A percentile compares a stretch with the other conserved stretches of the same genome.
These are phyloP conservation scores for Chytriomyces hyalinus DNA, from an alignment of 192 early-diverging fungal species.

Conservation along the genomic window DNA sequence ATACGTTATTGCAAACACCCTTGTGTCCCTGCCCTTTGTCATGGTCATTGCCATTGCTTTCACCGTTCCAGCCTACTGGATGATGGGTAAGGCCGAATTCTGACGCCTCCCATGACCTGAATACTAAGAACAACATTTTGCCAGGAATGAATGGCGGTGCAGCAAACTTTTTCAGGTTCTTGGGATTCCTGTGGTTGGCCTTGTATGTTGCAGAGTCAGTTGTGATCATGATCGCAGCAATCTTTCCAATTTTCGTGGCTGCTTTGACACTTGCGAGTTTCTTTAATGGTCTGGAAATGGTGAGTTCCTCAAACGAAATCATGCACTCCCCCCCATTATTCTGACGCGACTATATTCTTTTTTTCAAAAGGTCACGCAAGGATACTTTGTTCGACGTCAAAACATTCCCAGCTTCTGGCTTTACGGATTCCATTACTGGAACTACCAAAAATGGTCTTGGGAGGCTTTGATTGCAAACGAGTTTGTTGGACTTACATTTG, in stretches of 20 bases:
- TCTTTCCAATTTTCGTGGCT: constrained; percentile 50
- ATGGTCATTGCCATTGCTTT: constrained; percentile 38
- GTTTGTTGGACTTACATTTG: constrained; percentile 27
- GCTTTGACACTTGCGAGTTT: constrained; percentile 40
- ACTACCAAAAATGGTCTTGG: constrained; percentile 40
- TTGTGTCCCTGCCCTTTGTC: constrained; percentile 43
- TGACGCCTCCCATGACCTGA: not conserved
- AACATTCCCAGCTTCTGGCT: constrained; percentile 40
- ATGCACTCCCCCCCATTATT: no score
- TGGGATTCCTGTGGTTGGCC: constrained; percentile 43
- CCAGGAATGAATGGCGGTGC: not conserved
- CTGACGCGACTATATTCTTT: not conserved
- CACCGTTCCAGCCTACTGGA: constrained; percentile 16
- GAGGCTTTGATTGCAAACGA: constrained; percentile 34
- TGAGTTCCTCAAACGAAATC: not conserved
- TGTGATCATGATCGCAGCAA: constrained; percentile 37
- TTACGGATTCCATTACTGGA: constrained; percentile 43
- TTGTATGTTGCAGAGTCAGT: constrained; percentile 46
- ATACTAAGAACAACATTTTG: not conserved
- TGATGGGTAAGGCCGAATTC: not conserved
- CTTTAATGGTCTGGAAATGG: constrained; percentile 34
- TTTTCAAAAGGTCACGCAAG: constrained; percentile 35
- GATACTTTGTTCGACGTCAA: constrained; percentile 36
- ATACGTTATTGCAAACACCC: constrained; percentile 41
- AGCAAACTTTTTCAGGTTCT: constrained; percentile 42